Evolutionary conservation across 129 eudicot genomes (phyloP), one percentile per base, ranked within the genome.

Genomic region (Oenanthe sinensis): DNA sequence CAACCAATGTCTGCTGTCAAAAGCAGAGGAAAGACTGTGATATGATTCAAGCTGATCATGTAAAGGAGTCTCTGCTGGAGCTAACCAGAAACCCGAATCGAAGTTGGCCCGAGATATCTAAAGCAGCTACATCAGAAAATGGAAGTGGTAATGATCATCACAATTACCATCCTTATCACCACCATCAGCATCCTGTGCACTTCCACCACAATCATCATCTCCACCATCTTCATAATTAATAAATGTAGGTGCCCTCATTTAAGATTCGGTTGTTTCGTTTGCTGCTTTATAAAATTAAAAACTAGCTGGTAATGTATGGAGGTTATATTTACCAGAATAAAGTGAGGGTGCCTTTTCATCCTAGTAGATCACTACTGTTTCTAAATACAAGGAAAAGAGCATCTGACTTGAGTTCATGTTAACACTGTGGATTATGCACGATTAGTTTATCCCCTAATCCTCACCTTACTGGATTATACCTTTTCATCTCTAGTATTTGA

Each of bases 1-100:
- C 65, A 58, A 58, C 65, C 13, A n/a, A 8, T 24, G 16, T 60
- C 14, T 60, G 68, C 15, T 60, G 15, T 60, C 6, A n/a, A 33
- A n/a, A 16, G 49, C 86, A 94, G 97, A 88, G 78, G 81, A 91
- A 82, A 79, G 93, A 91, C 54, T 80, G 86, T 75, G 97, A 94
- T 65, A 84, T 81, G 54, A 88, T 94, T 79, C 89, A 94, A 79
- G 97, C 97, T 4, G 97, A 94, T 73, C 85, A 91, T 65, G 87
- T 94, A 19, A 90, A 93, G 80, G 97, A 94, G 47, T 91, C 98
- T 1, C 76, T 94, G 87, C 85, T 94, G 2, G 97, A 94, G 89
- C 82, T 92, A 63, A 85, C 96, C 69, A 78, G 93, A 75, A 88
- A 85, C 77, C 93, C 86, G 13, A 77, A 81, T 2, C 87, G 80